Conservation (phyloP, 805 yeast species). For the Maudiozyma turicensis region DNA sequence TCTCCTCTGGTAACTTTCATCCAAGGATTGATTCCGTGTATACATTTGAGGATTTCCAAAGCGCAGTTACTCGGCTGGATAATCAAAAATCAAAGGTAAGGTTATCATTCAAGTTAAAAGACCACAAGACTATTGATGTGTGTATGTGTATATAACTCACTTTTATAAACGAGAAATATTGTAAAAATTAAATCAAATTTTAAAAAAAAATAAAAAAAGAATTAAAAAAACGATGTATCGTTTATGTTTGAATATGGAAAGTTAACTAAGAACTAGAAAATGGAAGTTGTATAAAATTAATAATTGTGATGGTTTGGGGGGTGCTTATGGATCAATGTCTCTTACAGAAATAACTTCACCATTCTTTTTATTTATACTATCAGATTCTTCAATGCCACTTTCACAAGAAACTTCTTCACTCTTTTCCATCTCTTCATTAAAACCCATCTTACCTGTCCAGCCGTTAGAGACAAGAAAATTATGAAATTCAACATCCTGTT, state of each 20-base stretch:
- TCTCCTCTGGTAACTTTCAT: constrained; percentile 26
- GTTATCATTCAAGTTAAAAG: not conserved
- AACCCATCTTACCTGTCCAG: constrained; percentile 5
- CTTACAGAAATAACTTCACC: not conserved
- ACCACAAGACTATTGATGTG: not conserved
- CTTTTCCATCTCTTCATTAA: not conserved
- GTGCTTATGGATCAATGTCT: not conserved
- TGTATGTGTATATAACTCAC: too few species aligned
- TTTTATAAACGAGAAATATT: too few species aligned
- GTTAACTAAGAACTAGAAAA: not conserved
- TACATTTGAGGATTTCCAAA: constrained; percentile 37
- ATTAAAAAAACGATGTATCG: too few species aligned
- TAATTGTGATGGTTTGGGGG: not conserved
- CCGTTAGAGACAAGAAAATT: constrained; percentile 1
- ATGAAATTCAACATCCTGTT: constrained; percentile 3
- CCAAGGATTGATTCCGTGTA: constrained; percentile 46
- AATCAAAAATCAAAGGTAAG: not conserved
- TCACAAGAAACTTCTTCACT: not conserved
- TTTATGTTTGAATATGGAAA: too few species aligned
- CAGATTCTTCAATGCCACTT: not conserved
- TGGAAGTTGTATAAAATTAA: too few species aligned
- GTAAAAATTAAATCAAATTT: too few species aligned
- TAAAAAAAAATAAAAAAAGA: too few species aligned
- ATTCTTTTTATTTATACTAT: not conserved
- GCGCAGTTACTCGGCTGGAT: constrained; percentile 37